Evolutionary conservation across 345 rosid species (phyloP), one percentile per base, ranked within the genome.

Genomic region (Schrenkiella parvula): DNA sequence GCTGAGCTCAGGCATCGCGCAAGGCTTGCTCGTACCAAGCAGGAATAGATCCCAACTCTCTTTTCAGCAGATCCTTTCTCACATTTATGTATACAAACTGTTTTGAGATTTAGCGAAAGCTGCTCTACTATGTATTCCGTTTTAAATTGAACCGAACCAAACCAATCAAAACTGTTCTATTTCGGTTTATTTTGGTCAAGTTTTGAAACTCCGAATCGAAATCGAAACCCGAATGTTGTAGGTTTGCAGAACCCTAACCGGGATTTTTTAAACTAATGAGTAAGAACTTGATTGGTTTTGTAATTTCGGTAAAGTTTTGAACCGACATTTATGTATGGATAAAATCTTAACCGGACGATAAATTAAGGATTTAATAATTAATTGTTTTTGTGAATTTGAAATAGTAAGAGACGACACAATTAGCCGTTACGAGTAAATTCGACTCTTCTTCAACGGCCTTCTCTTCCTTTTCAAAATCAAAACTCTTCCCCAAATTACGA

Each of bases 1-100:
- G 98, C 99, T 4, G 99, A 92, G 80, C 97, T 95, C 34, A 88
- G 85, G 80, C 97, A 95, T 77, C 92, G 89, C 0, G 92, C 98
- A 50, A 87, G 93, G 76, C 75, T 81, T 65, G 79, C 92, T 58
- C 92, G 67, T 53, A 73, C 82, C 43, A 95, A 95, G 84, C 72
- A 87, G 79, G 98, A 95, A 17, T 95, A 83, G 84, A 62, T n/a
- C 43, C 25, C 60, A 32, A 19, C 57, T 18, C 43, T 56, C 42
- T 31, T 29, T 26, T 26, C 4, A 26, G 2, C 28, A 26, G 4
- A 34, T 34, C 37, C 37, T 34, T 34, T 34, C 11, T 34, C 37
- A 34, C 37, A 34, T 34, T 34, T 34, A 34, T 34, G 37, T 34
- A 8, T 6, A 34, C 11, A 8, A 34, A 34, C 37, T 34, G 11